phyloP scores from a whole-genome alignment of 140 eudicot genomes.

The Ambrosia hybrid region DNA sequence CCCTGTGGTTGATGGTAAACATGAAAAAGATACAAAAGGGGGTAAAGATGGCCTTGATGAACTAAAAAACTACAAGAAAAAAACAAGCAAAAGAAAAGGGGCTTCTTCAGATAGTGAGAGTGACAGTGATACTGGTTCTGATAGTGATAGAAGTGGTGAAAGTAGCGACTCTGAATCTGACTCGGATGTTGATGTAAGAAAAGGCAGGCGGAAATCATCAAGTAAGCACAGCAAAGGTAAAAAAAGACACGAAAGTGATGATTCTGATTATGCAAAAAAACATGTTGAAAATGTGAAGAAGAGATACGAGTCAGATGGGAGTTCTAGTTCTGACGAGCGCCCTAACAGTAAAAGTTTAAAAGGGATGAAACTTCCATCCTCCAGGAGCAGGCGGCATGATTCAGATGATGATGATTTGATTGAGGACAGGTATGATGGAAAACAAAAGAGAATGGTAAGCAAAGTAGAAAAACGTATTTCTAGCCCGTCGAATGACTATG shows the following conservation, averaged over 20 bases:
- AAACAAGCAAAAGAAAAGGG: conserved; percentile 33
- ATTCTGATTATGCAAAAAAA: conserved; percentile 36
- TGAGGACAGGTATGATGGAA: conserved; percentile 28
- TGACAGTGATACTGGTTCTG: conserved; percentile 33
- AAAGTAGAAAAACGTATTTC: conserved; percentile 29
- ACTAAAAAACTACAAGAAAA: conserved; percentile 34
- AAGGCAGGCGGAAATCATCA: conserved; percentile 32
- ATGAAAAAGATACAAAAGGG: conserved; percentile 28
- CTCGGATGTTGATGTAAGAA: conserved; percentile 47
- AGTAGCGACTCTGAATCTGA: conserved; percentile 29
- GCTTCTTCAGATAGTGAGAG: conserved; percentile 46
- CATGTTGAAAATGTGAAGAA: conserved; percentile 25
- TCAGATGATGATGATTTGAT: conserved; percentile 45
- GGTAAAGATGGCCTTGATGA: conserved; percentile 33
- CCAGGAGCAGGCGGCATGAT: conserved; percentile 44
- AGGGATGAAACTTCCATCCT: conserved; percentile 32
- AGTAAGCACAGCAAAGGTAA: conserved; percentile 36
- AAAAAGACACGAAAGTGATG: conserved; percentile 44
- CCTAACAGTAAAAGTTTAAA: conserved; percentile 22
- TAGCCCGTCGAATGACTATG: conserved; percentile 12
- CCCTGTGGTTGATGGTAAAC: conserved; percentile 25
- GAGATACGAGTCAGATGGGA: conserved; percentile 35
- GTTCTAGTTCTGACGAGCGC: conserved; percentile 33
- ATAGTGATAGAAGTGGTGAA: conserved; percentile 30
- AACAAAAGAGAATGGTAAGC: conserved; percentile 21